Evolutionary conservation across 306 rosid species (phyloP).

Genomic region (Phaseolus lunatus): DNA sequence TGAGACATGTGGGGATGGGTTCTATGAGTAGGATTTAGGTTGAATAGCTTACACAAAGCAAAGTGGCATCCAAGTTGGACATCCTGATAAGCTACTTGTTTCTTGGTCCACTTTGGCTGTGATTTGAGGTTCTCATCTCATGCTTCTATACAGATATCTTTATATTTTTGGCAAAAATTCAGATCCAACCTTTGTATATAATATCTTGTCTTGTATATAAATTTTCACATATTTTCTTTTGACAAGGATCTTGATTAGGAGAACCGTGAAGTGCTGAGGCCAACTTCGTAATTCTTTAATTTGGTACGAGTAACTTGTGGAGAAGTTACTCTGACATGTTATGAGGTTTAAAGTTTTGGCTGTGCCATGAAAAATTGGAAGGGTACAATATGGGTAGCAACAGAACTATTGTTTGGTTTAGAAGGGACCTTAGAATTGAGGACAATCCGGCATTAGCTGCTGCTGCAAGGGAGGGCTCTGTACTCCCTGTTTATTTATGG

Average conservation of each 20-base stretch:
- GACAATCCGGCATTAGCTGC: slow-evolving; percentile 93
- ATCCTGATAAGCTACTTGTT: slow-evolving; percentile 42
- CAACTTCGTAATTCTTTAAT: slow-evolving; percentile 19
- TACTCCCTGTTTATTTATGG: slow-evolving; percentile 88
- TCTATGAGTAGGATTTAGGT: slow-evolving; percentile 40
- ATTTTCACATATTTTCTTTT: slow-evolving; percentile 37
- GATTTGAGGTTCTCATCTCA: slow-evolving; percentile 43
- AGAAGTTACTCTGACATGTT: slow-evolving; percentile 34
- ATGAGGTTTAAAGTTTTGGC: slow-evolving; percentile 43
- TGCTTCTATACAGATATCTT: slow-evolving; percentile 33
- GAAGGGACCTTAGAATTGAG: slow-evolving; percentile 97
- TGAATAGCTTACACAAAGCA: slow-evolving; percentile 39
- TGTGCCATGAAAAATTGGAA: slow-evolving; percentile 51
- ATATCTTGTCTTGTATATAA: slow-evolving; percentile 39
- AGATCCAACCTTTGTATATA: slow-evolving; percentile 46
- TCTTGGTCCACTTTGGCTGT: slow-evolving; percentile 31
- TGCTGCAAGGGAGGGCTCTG: slow-evolving; percentile 86
- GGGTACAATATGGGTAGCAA: slow-evolving; percentile 62
- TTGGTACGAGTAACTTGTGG: slow-evolving; percentile 31
- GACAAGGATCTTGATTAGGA: slow-evolving; percentile 35
- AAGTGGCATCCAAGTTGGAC: slow-evolving; percentile 44
- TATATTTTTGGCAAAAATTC: slow-evolving; percentile 16
- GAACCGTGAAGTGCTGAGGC: slow-evolving; percentile 35
- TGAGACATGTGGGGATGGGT: slow-evolving; percentile 51
- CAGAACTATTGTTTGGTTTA: slow-evolving; percentile 92